Evolutionary conservation across 257 asterid species (phyloP), one percentile per base, ranked within the genome.

Genomic region (Gardenia jasminoides): DNA sequence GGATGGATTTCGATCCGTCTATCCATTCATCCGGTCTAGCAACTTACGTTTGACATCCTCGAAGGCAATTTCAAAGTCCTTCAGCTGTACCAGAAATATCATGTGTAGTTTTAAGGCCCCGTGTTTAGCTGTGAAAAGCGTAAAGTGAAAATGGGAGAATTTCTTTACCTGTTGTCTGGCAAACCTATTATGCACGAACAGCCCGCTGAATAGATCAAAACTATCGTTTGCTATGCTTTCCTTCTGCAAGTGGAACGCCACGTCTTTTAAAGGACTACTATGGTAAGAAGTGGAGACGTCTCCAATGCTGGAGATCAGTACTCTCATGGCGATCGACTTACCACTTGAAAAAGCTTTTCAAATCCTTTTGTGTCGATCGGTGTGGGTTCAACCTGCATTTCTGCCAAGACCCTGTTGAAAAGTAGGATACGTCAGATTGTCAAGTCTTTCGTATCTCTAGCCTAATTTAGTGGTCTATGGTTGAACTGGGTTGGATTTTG

Each of bases 311-410:
- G 64, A 56, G 64, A 26, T 56, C 64, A 56, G 64, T 20, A 0
- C 64, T 56, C 64, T 56, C 26, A 56, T 4, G 10, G 9, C 4
- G 41, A 36, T 36, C 4, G 9, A 80, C 72, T n/a, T 90, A 93
- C 99, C 94, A 94, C 96, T 89, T 93, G 86, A 81, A 91, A 80
- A 43, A 94, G 99, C 90, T 93, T 91, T 89, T 93, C 91, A 85
- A 93, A 94, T 72, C 97, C 97, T 82, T 82, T 86, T 0, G 99
- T 93, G 90, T 90, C 99, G 28, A 93, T 89, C 22, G 94, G 87
- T 0, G 99, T 94, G n/a, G 94, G 79, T 67, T 88, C 92, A 26
- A 87, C 81, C 62, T 87, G 90, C 92, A 94, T 90, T 83, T 93
- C 94, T 28, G 85, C 80, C 82, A 94, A 84, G 58, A 93, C 87